A percentile compares a stretch with the other conserved stretches of the same genome.
phyloP scores from a whole-genome alignment of 768 basidiomycete genomes.

The Suillus subalutaceus region DNA sequence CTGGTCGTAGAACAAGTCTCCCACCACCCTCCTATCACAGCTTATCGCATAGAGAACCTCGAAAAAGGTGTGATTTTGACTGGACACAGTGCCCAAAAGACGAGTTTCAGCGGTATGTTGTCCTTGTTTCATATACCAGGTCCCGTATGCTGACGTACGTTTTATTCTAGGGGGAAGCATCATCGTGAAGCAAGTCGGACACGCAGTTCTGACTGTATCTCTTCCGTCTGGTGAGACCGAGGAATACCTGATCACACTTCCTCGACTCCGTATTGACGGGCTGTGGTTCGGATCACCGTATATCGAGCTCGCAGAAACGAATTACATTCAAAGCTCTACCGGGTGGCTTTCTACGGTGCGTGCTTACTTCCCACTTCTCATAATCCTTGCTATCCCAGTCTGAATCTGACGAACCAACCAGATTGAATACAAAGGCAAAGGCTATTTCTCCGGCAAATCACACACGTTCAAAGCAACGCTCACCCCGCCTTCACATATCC shows the following conservation, averaged over 20 bases:
- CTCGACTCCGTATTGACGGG: constrained; percentile 90
- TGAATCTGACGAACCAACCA: constrained; percentile 40
- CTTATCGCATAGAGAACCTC: constrained; percentile 84
- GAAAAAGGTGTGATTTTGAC: constrained; percentile 73
- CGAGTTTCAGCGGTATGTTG: constrained; percentile 76
- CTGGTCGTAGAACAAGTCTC: constrained; percentile 95
- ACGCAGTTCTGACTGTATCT: constrained; percentile 78
- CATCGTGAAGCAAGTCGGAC: constrained; percentile 94
- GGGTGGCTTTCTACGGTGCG: constrained; percentile 60
- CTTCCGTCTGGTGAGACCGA: constrained; percentile 59
- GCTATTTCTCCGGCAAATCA: constrained; percentile 91
- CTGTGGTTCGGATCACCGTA: constrained; percentile 91
- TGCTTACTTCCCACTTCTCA: not conserved
- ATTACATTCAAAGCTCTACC: constrained; percentile 72
- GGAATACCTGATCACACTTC: constrained; percentile 89
- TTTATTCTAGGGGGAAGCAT: constrained; percentile 58
- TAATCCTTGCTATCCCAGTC: constrained; percentile 28
- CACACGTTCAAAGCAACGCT: constrained; percentile 90
- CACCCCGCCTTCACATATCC: constrained; percentile 49
- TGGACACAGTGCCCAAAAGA: constrained; percentile 96
- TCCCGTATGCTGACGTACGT: constrained; percentile 7
- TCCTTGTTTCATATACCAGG: not conserved
- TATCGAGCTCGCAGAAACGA: constrained; percentile 86
- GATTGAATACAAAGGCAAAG: constrained; percentile 96
- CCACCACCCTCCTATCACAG: constrained; percentile 90